phyloP scores from a whole-genome alignment of 257 asterid genomes.

The Paulownia fortunei region DNA sequence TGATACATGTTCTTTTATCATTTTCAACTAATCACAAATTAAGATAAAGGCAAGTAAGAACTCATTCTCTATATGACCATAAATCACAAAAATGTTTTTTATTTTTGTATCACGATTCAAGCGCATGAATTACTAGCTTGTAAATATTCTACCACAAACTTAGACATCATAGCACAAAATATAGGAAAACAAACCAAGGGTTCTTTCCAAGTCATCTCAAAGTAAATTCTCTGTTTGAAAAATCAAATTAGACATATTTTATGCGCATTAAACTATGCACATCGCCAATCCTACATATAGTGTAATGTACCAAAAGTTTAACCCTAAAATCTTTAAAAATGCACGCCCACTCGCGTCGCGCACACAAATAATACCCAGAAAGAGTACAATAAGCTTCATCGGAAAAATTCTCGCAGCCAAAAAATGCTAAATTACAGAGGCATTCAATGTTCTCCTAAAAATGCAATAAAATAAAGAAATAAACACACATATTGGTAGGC shows the following conservation, averaged over 20 bases:
- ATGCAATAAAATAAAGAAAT: background rate
- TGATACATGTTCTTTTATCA: background rate
- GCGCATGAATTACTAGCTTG: background rate
- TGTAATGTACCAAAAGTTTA: background rate
- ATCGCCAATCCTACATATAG: background rate
- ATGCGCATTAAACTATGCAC: background rate
- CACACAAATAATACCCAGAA: slow-evolving; percentile 24
- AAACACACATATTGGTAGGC: background rate
- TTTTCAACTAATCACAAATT: background rate
- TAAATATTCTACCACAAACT: slow-evolving; percentile 17
- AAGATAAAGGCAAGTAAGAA: background rate
- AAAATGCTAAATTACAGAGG: background rate
- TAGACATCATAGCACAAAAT: background rate
- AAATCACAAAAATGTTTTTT: background rate
- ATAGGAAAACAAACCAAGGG: background rate
- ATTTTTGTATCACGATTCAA: background rate
- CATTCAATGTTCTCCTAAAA: background rate
- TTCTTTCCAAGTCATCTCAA: background rate
- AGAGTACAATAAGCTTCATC: background rate
- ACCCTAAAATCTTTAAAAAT: slow-evolving; percentile 18
- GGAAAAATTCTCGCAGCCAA: background rate
- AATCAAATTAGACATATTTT: background rate
- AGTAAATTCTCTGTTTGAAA: background rate
- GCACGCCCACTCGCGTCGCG: background rate
- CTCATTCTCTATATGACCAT: background rate